Base-by-base conservation (phyloP, 768 basidiomycete species). In the Xanthoconium purpureum region DNA sequence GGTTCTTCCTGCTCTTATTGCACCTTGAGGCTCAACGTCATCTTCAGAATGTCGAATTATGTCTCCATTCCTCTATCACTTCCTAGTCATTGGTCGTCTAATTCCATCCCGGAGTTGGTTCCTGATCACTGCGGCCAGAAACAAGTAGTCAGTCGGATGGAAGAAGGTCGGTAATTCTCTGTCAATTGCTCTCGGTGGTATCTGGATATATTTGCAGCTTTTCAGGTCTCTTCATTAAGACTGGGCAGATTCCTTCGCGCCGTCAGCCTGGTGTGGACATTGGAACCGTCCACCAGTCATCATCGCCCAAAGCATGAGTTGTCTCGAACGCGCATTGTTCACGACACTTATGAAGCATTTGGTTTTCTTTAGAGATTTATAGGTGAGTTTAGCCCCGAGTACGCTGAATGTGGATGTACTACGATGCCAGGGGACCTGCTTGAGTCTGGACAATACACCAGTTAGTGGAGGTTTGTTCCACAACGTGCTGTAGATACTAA, bases 291-390 rank as follows among this genome's bases (percentile, higher is more conserved):
- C 65, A 80, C 15, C 77, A 83, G 32, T 67, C 77, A 86, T 92
- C 43, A 73, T 98, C 32, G 83, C 93, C 1, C 81, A 86, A 55
- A 81, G 80, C 15, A 80, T 98, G 75, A 80, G 80, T 11, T 81
- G 85, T 8, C 67, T 78, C 0, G 78, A 84, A 33, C 75, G 7
- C 66, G 66, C 2, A 76, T 77, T 40, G 73, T 80, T 3, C 73
- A 80, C 15, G 80, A 83, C 18, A 82, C 85, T 2, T 91, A 87
- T 65, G 90, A 96, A 61, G 90, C 89, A 0, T 98, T 99, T 69
- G 94, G 96, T 3, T 84, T 91, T 5, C 74, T 99, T 7, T 99
- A 97, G 96, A 81, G 94, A 55, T 73, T 94, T 54, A 88, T 87
- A 47, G 93, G 94, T 89, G 47, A 57, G 78, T 64, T 40, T 14